Percentiles rank a stretch among this genome's conserved stretches.
These are phyloP conservation scores for Phlebiopsis gigantea DNA, from an alignment of 768 basidiomycete genomes.

Conservation along the genomic window DNA sequence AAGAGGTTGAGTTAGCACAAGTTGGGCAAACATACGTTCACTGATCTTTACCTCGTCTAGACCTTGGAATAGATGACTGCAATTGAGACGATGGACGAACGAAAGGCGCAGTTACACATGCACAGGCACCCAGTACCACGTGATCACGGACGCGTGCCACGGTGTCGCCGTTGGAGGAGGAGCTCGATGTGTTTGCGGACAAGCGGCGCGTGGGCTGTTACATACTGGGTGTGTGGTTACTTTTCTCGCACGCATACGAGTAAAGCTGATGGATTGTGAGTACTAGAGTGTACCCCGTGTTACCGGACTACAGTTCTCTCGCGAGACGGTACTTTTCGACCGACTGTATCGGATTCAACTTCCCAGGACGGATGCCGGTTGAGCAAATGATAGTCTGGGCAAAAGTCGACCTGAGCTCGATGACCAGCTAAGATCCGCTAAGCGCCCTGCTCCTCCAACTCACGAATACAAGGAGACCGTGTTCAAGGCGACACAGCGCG, in stretches of 20 bases:
- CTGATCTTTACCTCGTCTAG: no score
- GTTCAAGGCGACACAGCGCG: conserved; percentile 86
- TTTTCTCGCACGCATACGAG: neutral
- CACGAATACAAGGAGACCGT: conserved; percentile 68
- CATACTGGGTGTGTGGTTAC: conserved; percentile 49
- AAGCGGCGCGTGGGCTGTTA: conserved; percentile 35
- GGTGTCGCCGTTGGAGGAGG: conserved; percentile 14
- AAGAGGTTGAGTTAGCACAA: no score
- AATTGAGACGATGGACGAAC: no score
- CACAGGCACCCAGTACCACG: no score
- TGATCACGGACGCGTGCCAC: no score
- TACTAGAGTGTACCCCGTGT: conserved; percentile 70
- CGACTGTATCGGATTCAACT: conserved; percentile 82
- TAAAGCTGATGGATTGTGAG: neutral
- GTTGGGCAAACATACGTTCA: no score
- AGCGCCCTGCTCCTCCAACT: conserved; percentile 70
- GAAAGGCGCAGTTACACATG: no score
- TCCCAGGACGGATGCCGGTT: conserved; percentile 75
- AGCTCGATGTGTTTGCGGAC: neutral
- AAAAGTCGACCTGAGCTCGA: no score
- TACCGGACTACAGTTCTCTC: conserved; percentile 76
- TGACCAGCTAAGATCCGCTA: conserved; percentile 45
- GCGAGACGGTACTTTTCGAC: conserved; percentile 87
- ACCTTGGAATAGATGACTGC: no score
- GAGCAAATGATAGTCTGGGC: conserved; percentile 91